Conservation (phyloP, 148 eudicot species). For the Camellia sinensis region DNA sequence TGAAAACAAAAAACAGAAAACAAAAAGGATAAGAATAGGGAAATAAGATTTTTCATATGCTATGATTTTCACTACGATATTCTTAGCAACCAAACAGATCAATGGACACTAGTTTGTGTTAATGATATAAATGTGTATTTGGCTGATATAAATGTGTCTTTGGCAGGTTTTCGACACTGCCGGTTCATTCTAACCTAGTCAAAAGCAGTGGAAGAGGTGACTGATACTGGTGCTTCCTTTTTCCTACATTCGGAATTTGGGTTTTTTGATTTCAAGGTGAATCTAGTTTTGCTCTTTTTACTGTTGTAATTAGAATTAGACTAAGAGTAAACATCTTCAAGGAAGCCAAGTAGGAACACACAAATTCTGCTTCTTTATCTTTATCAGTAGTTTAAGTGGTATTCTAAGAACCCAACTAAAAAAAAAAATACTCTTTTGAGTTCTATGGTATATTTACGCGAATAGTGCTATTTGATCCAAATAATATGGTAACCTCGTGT, state of each 20-base stretch:
- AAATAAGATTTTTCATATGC: neutral
- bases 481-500: too few species aligned
- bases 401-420: too few species aligned
- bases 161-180: conserved; percentile 71
- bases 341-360: neutral
- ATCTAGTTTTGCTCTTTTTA: neutral
- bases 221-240: neutral
- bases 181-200: conserved; percentile 47
- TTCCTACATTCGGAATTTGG: neutral
- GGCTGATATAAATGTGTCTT: conserved; percentile 18
- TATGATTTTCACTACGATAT: neutral
- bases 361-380: neutral
- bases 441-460: too few species aligned
- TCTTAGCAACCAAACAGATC: neutral
- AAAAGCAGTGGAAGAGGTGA: neutral
- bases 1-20: too few species aligned
- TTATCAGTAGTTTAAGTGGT: neutral
- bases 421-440: too few species aligned
- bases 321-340: neutral
- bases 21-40: neutral
- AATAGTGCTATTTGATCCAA: too few species aligned
- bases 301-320: neutral
- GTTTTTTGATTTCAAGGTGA: neutral
- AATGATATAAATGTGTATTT: conserved; percentile 3
- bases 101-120: neutral